Conservation (phyloP, 2,329 filamentous ascomycete genomes). For the Alternaria brassicicola region DNA sequence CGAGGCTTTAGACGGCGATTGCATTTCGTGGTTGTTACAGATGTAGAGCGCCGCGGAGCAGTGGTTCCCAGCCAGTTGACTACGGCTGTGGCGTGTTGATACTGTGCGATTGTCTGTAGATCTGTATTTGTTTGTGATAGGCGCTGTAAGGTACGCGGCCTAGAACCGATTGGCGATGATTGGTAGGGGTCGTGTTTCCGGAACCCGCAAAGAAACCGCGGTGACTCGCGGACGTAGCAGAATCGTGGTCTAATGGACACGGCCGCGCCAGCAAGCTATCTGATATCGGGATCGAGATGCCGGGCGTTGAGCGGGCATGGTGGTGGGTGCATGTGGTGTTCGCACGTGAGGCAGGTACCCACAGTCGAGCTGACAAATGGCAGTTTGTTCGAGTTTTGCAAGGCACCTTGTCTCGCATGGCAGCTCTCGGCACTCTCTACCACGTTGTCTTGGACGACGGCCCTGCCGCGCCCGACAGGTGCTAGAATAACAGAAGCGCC, state of each 20-base stretch:
- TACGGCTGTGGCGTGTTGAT: constrained; percentile 5
- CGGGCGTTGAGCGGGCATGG: neutral
- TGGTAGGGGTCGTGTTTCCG: constrained; percentile 3
- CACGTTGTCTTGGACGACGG: neutral
- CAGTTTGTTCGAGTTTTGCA: neutral
- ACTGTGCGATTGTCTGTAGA: constrained; percentile 4
- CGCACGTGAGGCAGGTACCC: constrained; percentile 9
- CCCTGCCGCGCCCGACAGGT: neutral
- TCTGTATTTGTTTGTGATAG: constrained; percentile 1
- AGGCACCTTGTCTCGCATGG: neutral
- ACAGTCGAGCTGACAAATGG: neutral
- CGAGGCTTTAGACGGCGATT: no score
- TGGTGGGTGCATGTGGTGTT: constrained; percentile 4
- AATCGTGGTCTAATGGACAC: neutral
- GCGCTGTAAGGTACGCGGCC: constrained; percentile 11
- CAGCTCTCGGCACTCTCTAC: neutral
- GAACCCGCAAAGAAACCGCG: neutral
- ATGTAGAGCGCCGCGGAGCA: neutral
- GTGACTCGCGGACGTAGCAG: neutral
- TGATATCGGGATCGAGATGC: neutral
- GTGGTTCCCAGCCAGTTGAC: neutral
- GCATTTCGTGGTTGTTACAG: neutral
- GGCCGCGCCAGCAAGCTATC: neutral
- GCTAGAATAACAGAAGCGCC: constrained; percentile 4
- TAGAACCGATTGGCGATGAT: neutral